Evolutionary conservation across 768 basidiomycete genomes (phyloP).

Genomic region (Tulasnella sp.): DNA sequence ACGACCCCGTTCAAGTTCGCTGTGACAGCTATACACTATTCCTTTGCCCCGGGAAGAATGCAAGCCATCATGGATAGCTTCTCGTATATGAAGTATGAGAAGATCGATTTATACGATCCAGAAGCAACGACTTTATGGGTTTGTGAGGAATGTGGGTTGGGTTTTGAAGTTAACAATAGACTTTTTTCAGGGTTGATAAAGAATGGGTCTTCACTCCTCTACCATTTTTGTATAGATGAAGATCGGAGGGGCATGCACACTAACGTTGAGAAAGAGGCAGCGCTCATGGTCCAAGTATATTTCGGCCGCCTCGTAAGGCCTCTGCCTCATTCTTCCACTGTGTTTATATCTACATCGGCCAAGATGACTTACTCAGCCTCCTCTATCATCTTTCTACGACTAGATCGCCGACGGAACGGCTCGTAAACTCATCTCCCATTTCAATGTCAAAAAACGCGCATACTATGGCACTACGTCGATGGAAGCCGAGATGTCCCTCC

Average conservation of each 20-base stretch:
- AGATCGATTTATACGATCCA: conserved; percentile 74
- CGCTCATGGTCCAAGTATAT: conserved; percentile 52
- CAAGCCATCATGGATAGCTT: conserved; percentile 65
- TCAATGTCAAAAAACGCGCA: conserved; percentile 78
- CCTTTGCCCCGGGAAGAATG: conserved; percentile 56
- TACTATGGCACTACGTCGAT: conserved; percentile 97
- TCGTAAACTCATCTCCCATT: conserved; percentile 52
- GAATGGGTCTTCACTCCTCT: no score
- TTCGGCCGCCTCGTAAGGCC: conserved; percentile 75
- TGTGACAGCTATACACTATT: conserved; percentile 63
- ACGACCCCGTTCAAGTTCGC: conserved; percentile 73
- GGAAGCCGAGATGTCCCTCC: conserved; percentile 88
- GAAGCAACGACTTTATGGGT: conserved; percentile 62
- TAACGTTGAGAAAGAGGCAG: conserved; percentile 44
- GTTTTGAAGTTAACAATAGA: no score
- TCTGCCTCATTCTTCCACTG: neutral
- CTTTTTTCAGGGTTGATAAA: no score
- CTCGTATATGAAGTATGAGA: conserved; percentile 70
- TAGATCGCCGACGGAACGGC: conserved; percentile 56
- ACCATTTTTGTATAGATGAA: no score
- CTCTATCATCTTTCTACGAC: conserved; percentile 10
- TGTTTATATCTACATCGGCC: neutral
- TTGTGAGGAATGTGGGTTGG: conserved; percentile 65
- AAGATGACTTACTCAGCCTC: neutral
- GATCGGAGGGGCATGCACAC: conserved; percentile 7